Base-by-base conservation (phyloP, 345 rosid species). In the Brassica carinata region DNA sequence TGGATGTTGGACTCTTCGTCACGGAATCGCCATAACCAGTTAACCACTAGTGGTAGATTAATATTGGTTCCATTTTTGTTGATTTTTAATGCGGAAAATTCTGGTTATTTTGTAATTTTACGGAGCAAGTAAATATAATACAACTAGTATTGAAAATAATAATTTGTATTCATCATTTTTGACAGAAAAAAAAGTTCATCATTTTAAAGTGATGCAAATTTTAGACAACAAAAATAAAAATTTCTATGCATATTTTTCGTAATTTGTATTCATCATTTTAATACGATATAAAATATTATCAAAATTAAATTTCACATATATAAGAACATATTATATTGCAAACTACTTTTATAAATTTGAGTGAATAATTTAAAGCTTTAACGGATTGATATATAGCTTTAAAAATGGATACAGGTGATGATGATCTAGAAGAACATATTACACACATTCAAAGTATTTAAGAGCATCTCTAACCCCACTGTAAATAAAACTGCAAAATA, bases 1-100 rank as follows among this genome's bases (percentile, higher is more conserved):
- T 75, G 62, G 10, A 63, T 48, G 79, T 75, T 81, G 72, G 76
- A 81, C 48, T 1, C 36, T 81, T 75, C 15, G 7, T 30, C 71
- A 81, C 76, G 83, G 19, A 40, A 80, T 69, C 79, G 4, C 33
- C 18, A 29, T 51, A 11, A 72, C 65, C 34, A 38, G 9, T 23
- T 23, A 23, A 36, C 48, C 48, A 40, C 48, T 11, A 43, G 51
- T 43, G 40, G 40, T 36, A 36, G 40, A 43, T 43, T 43, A 43
- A 11, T 43, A 43, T 10, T 9, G 13, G 51, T 9, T 43, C 13
- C 51, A 43, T 43, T 43, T 43, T 36, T 33, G 40, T 36, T 36
- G 40, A 36, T 33, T 33, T 33, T 33, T 33, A 6, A 5, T 33
- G 36, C 8, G 8, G 36, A 33, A 33, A 33, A 33, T 33, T 33